These are phyloP conservation scores for Ilyonectria mors-panacis DNA, from an alignment of 2,329 filamentous ascomycete species.

Conservation along the genomic window DNA sequence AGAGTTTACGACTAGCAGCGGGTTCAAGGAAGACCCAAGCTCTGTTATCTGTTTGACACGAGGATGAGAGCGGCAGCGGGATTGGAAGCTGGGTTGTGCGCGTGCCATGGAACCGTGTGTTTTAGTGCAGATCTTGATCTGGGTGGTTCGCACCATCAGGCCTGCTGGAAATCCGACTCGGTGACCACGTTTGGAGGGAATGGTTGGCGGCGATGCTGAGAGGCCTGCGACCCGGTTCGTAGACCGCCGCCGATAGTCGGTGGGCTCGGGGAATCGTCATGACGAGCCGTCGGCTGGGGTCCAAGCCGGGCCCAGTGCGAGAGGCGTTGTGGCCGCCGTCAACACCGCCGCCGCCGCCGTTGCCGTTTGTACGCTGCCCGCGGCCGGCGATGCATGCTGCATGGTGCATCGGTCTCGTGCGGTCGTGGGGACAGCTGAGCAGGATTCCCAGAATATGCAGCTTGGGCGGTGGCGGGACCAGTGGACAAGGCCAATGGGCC, in stretches of 20 bases:
- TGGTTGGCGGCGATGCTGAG: conserved; percentile 30
- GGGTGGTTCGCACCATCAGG: conserved; percentile 39
- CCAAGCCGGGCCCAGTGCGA: conserved; percentile 26
- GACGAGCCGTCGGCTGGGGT: conserved; percentile 31
- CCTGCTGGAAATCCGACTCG: conserved; percentile 48
- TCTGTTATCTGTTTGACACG: conserved; percentile 29
- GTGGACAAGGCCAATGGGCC: conserved; percentile 25
- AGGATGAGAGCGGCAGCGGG: conserved; percentile 34
- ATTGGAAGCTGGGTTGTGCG: conserved; percentile 36
- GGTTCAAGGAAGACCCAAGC: conserved; percentile 27
- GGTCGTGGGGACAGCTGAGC: conserved; percentile 36
- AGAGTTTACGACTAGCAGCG: conserved; percentile 24
- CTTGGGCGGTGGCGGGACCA: conserved; percentile 18
- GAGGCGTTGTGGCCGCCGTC: conserved; percentile 29
- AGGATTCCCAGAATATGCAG: conserved; percentile 24
- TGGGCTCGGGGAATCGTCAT: conserved; percentile 35
- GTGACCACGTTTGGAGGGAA: conserved; percentile 37
- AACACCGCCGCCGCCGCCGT: conserved; percentile 30
- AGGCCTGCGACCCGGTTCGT: conserved; percentile 39
- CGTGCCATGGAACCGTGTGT: conserved; percentile 38
- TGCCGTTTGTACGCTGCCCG: conserved; percentile 19
- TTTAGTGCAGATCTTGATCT: conserved; percentile 50
- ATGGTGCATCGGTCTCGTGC: conserved; percentile 37
- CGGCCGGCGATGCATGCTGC: conserved; percentile 30
- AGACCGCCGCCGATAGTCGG: conserved; percentile 36